Evolutionary conservation across 2,329 filamentous ascomycete genomes (phyloP).

Genomic region (Cordyceps militaris): DNA sequence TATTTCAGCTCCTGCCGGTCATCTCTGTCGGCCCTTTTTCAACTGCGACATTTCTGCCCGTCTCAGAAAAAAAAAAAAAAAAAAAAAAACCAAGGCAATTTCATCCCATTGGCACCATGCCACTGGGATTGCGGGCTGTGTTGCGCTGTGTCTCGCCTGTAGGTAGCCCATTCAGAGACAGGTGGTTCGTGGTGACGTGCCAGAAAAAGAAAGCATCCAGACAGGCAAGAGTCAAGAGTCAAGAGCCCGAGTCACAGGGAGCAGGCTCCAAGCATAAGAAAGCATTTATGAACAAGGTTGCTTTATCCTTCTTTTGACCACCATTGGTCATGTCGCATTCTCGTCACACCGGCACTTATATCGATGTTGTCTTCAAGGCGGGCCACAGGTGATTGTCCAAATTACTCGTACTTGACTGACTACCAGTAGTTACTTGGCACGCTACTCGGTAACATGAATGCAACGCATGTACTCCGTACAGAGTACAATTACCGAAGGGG

Average conservation of each 20-base stretch:
- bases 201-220: neutral
- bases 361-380: neutral
- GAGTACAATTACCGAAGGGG: too few relatives aligned
- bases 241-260: slow-evolving; percentile 4
- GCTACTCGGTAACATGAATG: neutral
- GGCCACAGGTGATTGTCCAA: neutral
- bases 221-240: neutral
- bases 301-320: too few relatives aligned
- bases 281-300: too few relatives aligned
- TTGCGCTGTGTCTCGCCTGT: neutral
- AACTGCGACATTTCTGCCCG: neutral
- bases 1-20: neutral
- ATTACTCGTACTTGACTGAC: too few relatives aligned
- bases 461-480: too few relatives aligned
- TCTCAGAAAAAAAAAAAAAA: neutral
- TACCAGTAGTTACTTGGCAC: neutral
- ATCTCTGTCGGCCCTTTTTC: neutral
- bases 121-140: neutral
- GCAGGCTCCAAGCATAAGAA: too few relatives aligned
- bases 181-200: neutral
- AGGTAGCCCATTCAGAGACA: neutral
- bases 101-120: neutral
- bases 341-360: neutral
- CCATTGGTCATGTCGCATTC: neutral
- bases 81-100: slow-evolving; percentile 1